Percentiles rank a stretch among this genome's conserved stretches.
phyloP scores from a whole-genome alignment of 2,329 filamentous ascomycete species.

The Leptographium galeiforme region DNA sequence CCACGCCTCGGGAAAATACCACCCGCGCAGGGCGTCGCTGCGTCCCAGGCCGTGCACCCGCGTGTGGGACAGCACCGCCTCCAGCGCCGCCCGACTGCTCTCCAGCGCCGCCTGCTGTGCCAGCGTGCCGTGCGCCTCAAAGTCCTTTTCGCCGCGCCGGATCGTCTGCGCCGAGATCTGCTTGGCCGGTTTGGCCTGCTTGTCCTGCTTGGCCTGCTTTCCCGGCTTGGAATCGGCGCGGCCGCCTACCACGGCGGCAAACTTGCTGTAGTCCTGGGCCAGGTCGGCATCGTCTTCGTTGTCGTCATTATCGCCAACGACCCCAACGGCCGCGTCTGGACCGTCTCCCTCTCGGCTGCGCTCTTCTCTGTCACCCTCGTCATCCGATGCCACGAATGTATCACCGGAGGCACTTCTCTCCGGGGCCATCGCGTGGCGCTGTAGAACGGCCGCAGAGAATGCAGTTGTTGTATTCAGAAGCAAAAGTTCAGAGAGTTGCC shows the following conservation, averaged over 20 bases:
- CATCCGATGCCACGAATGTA: not conserved
- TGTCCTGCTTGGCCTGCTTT: conserved; percentile 7
- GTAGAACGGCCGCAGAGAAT: not conserved
- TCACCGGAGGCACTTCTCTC: not conserved
- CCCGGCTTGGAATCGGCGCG: not conserved
- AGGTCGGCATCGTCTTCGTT: conserved; percentile 27
- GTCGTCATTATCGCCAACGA: conserved; percentile 8
- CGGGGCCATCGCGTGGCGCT: not conserved
- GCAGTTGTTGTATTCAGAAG: not conserved
- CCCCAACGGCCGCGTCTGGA: not conserved
- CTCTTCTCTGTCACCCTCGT: not conserved
- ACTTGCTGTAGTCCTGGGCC: conserved; percentile 75
- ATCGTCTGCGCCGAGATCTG: conserved; percentile 50
- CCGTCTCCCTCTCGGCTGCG: not conserved
- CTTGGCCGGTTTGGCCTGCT: conserved; percentile 15
- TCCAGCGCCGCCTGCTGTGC: conserved; percentile 68
- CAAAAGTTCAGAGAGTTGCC: not conserved
- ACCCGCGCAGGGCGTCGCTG: conserved; percentile 39
- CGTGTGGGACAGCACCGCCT: conserved; percentile 68
- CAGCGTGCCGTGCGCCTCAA: conserved; percentile 80
- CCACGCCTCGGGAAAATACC: conserved; percentile 58
- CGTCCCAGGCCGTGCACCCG: conserved; percentile 45
- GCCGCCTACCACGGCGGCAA: conserved; percentile 27
- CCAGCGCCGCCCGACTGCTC: conserved; percentile 75
- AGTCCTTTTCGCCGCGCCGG: conserved; percentile 92